Evolutionary conservation across 345 rosid species (phyloP), one percentile per base, ranked within the genome.

Genomic region (Jatropha curcas): DNA sequence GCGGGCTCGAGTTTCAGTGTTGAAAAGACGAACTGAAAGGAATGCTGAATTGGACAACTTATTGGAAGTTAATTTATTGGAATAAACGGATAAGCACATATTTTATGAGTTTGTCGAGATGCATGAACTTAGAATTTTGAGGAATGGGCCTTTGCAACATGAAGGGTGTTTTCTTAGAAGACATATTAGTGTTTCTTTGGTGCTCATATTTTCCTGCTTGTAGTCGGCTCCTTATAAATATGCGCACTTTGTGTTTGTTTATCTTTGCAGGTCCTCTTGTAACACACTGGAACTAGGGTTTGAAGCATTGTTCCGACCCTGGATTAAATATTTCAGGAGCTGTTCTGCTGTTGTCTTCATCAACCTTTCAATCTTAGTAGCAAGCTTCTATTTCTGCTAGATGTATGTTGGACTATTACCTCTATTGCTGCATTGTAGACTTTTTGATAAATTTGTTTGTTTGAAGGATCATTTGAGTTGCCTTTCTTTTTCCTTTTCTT

Each of bases 261-360:
- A 80, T 83, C 81, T 79, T 81, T 88, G 90, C 92, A 90, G 95
- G 95, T 83, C 51, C 74, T 60, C 82, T 57, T 82, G 78, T 79
- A 81, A 84, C 51, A 39, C 79, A 75, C 69, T 75, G 81, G 80
- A 78, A 81, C 79, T 83, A 71, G 52, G 76, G 72, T 80, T 76
- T 82, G 78, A 80, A 88, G 71, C 74, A 41, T 45, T 7, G 34
- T 35, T 69, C 82, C 75, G 82, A 71, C 67, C 81, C 78, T 75
- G 74, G 85, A 70, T 81, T 74, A 73, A 79, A 78, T 83, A 77
- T 79, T 79, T 79, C 71, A 73, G 80, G 86, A 82, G 82, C 67
- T 82, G 50, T 80, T 81, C 86, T 86, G 80, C 84, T 84, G 74
- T 80, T 83, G 34, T 67, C 84, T 82, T 76, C 84, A 74, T 77